Base-by-base conservation (phyloP, 2,329 filamentous ascomycete genomes). In the Monosporascus sp. region DNA sequence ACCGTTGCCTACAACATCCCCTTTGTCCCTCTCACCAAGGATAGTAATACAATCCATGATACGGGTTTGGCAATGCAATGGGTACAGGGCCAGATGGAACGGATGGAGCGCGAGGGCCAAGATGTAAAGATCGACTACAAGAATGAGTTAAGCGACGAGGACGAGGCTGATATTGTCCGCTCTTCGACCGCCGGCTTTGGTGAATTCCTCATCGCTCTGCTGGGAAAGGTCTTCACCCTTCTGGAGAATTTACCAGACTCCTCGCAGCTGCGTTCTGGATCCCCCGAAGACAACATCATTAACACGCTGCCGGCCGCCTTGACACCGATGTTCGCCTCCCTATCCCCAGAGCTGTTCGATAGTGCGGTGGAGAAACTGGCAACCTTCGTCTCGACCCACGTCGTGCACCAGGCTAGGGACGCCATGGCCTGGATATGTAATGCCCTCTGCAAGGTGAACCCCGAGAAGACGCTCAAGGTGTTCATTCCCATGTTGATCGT, bases 341-440 rank as follows among this genome's bases (percentile, higher is more conserved):
- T 99, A 24, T 97, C 94, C 0, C 90, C 93, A 0, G 91, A 97
- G 65, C 82, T 97, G 11, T 99, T 95, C 64, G 94, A 97, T 64
- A 82, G 94, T 67, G 90, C 90, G 0, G 74, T 99, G 49, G 88
- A 96, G 55, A 97, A 97, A 75, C 84, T 99, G 61, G 88, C 91
- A 2, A 84, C 89, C 35, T 99, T 99, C 68, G 88, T 97, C 25
- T 87, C 89, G 1, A 89, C 89, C 58, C 94, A 97, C 72, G 94
- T 99, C 48, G 93, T 99, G 18, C 92, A 99, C 63, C 94, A 97
- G 71, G 93, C 94, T 50, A 81, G 93, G 59, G 94, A 99, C 76
- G 93, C 94, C 7, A 97, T 99, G 88, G 94, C 95, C 1, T 99
- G 96, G 80, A 97, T 97, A 51, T 89, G 93, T 72, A 97, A 97